phyloP scores from a whole-genome alignment of 257 asterid genomes.

The Orobanche coerulescens region DNA sequence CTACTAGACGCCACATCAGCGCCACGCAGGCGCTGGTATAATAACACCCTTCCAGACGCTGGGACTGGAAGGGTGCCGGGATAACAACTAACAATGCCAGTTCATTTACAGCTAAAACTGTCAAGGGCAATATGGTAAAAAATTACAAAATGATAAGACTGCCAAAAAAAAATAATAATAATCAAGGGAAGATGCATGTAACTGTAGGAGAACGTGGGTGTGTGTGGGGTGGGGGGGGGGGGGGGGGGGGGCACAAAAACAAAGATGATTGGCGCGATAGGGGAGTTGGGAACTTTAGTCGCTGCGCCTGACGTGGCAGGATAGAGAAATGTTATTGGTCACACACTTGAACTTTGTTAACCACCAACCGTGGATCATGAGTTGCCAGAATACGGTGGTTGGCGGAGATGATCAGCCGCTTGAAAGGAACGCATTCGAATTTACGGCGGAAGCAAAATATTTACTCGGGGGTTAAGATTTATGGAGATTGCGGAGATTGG shows the following conservation, averaged over 20 bases:
- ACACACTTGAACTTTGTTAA: constrained; percentile 37
- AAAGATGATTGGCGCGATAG: constrained; percentile 14
- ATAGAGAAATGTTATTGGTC: constrained; percentile 54
- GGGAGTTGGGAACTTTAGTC: constrained; percentile 28
- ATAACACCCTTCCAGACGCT: too few relatives aligned
- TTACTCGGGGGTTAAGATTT: too few relatives aligned
- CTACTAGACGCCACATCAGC: too few relatives aligned
- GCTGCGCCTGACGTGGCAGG: constrained; percentile 46
- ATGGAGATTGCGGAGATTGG: too few relatives aligned
- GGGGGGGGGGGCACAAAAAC: constrained; percentile 21
- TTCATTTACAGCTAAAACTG: not conserved
- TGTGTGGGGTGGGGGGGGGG: too few relatives aligned
- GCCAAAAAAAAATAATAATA: too few relatives aligned
- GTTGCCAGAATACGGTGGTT: constrained; percentile 38
- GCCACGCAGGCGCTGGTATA: too few relatives aligned
- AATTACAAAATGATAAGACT: constrained; percentile 3
- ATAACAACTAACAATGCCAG: not conserved
- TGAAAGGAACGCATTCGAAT: not conserved
- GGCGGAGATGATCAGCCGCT: constrained; percentile 27
- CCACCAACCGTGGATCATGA: constrained; percentile 46
- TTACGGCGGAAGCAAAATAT: too few relatives aligned
- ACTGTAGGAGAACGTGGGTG: constrained; percentile 63
- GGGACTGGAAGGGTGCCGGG: too few relatives aligned
- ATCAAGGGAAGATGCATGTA: not conserved
- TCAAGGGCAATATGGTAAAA: constrained; percentile 32